A percentile compares a stretch with the other conserved stretches of the same genome.
Evolutionary conservation across 1,284 basidiomycete genomes (phyloP).

Genomic region (Volvariella volvacea): DNA sequence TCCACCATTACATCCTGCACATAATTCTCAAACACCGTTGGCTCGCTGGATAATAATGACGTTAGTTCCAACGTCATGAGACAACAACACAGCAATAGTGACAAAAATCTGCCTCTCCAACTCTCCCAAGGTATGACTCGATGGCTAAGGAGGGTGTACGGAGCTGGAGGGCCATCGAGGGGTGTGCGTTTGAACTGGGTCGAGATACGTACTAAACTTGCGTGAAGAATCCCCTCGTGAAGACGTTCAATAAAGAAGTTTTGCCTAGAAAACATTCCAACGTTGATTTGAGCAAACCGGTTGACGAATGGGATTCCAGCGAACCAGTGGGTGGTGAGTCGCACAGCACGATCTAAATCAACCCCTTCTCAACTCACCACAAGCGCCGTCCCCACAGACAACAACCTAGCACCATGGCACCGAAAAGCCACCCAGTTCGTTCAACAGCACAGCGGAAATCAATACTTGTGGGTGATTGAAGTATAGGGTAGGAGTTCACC

Average conservation of each 20-base stretch:
- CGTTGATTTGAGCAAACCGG: no score
- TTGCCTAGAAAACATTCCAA: slow-evolving; percentile 40
- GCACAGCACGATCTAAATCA: slow-evolving; percentile 12
- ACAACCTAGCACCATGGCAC: slow-evolving; percentile 23
- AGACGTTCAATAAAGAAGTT: slow-evolving; percentile 80
- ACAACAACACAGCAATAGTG: no score
- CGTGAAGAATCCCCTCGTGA: slow-evolving; percentile 82
- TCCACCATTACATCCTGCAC: slow-evolving; percentile 83
- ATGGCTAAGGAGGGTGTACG: neutral
- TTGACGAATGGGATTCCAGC: no score
- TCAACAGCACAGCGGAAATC: no score
- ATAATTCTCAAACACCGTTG: slow-evolving; percentile 91
- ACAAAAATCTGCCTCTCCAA: no score
- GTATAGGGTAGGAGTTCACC: slow-evolving; percentile 16
- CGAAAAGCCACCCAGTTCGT: neutral
- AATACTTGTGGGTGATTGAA: neutral
- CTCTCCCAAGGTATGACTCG: no score
- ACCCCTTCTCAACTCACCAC: slow-evolving; percentile 41
- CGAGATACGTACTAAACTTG: slow-evolving; percentile 68
- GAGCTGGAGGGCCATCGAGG: no score
- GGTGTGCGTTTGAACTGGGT: no score
- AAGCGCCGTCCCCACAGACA: slow-evolving; percentile 89
- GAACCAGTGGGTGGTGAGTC: no score
- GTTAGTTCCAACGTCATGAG: slow-evolving; percentile 1
- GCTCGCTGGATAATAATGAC: slow-evolving; percentile 51